Base-by-base conservation (phyloP, 164 flowering plant species). In the Aristolochia californica region DNA sequence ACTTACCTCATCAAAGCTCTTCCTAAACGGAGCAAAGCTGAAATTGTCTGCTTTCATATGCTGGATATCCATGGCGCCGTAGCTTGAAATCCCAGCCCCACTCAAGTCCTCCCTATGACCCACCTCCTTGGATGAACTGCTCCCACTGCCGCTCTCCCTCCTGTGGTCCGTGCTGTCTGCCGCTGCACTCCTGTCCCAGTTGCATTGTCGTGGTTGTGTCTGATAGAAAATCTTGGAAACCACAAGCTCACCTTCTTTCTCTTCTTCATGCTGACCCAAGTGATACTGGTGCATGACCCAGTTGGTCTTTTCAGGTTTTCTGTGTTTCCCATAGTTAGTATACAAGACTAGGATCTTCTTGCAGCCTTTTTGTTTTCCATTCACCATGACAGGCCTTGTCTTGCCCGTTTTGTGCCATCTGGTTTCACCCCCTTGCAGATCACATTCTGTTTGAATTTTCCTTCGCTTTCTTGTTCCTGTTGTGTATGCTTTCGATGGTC, bases 241-340 rank as follows among this genome's bases (percentile, higher is more conserved):
- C 22, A 94, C 99, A 17, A 94, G 87, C 80, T 94, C 99, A 0
- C 99, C 97, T 75, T 94, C 99, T 59, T 72, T 90, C 82, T 94
- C 99, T 57, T 94, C 99, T 51, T 94, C 97, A 47, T 74, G 75
- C 56, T 82, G 95, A 3, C 99, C 99, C 40, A 94, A 69, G 57
- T 94, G 99, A 73, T 90, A 94, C 27, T 94, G 99, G 70, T 94
- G 99, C 99, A 94, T 94, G 13, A 94, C 99, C 99, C 99, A 94
- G 62, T 88, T 94, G 18, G 99, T 94, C 67, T 94, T 94, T 58
- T 90, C 96, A 2, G 99, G 99, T 65, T 87, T 94, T 55, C 96
- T 69, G 45, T 88, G 86, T 43, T 94, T 94, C 0, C 99, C 96
- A 40, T 88, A 94, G 64, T 94, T 94, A 21, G 97, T 94, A 59